Evolutionary conservation across 768 basidiomycete species (phyloP), one percentile per base, ranked within the genome.

Genomic region (Fibroporia radiculosa): DNA sequence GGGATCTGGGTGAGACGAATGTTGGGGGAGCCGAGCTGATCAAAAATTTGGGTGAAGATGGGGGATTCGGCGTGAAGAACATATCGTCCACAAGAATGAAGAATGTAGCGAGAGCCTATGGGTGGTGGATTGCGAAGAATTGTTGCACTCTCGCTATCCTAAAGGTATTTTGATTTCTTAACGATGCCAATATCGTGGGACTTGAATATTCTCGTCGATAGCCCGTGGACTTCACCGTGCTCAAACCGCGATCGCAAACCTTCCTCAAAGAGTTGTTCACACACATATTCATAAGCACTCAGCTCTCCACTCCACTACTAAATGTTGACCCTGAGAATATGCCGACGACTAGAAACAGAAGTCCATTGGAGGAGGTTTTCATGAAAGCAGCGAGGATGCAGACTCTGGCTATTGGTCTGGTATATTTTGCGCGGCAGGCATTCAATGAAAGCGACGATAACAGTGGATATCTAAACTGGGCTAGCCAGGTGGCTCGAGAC

Each of bases 41-140:
- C 55, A 87, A 86, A 60, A 78, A 72, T 47, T 42, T 67, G 25
- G 59, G 63, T 35, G 68, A 74, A n/a, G 68, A 74, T 34, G 73
- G 18, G 68, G 66, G 31, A 10, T 65, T 66, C 41, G 70, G 78
- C 14, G 64, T 71, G 18, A 74, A 68, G 35, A 71, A 72, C 34
- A 70, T 86, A 47, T 78, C 83, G 10, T 62, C 69, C 4, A 69
- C 75, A 16, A 75, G 82, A 42, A 60, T 80, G 43, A 65, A 60
- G 26, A 93, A 97, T 56, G 66, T 92, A 4, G 93, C 93, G 11
- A 79, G 75, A 53, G 85, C 85, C 5, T 90, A 89, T 51, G 92
- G 80, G 1, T 99, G 93, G 91, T 91, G 89, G 80, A 77, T 96
- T 32, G 86, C 90, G 4, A 91, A 91, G 61, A 88, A 84, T 49